Evolutionary conservation across 352 stramenopile species (phyloP).

Genomic region (Phytophthora quininea): DNA sequence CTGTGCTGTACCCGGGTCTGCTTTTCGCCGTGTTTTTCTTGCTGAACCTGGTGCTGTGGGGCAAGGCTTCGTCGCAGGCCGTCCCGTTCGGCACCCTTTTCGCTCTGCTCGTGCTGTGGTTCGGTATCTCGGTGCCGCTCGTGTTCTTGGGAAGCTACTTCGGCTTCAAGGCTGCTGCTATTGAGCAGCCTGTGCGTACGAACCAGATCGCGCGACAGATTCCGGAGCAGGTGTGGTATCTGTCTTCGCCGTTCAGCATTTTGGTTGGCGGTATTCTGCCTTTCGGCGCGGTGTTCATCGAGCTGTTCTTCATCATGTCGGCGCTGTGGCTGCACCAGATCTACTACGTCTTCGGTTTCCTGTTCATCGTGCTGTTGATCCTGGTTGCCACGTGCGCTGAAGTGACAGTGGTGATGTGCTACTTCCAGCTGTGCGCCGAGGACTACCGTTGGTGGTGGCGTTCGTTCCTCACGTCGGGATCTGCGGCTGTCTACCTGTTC

Average conservation of each 20-base stretch:
- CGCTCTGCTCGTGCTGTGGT: slow-evolving; percentile 97
- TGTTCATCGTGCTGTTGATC: slow-evolving; percentile 98
- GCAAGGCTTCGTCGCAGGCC: slow-evolving; percentile 83
- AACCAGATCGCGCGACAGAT: slow-evolving; percentile 93
- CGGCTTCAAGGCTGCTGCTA: slow-evolving; percentile 89
- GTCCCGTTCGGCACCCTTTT: slow-evolving; percentile 98
- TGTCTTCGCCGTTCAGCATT: slow-evolving; percentile 93
- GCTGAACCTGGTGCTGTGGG: slow-evolving; percentile 96
- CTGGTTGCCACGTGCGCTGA: slow-evolving; percentile 97
- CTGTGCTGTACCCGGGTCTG: slow-evolving; percentile 93
- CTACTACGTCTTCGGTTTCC: slow-evolving; percentile 99
- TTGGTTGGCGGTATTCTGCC: slow-evolving; percentile 97
- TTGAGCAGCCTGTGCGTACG: slow-evolving; percentile 90
- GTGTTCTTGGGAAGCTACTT: slow-evolving; percentile 99
- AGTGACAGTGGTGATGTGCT: slow-evolving; percentile 99
- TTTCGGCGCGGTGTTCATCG: slow-evolving; percentile 99
- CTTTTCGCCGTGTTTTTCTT: slow-evolving; percentile 96
- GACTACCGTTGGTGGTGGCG: slow-evolving; percentile 99
- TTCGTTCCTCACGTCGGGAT: slow-evolving; percentile 96
- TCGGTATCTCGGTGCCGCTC: slow-evolving; percentile 97
- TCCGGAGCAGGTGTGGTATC: slow-evolving; percentile 96
- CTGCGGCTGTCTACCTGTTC: slow-evolving; percentile 97
- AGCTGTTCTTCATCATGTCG: slow-evolving; percentile 99
- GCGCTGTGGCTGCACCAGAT: slow-evolving; percentile 99
- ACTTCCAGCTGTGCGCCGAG: slow-evolving; percentile 99